Evolutionary conservation across 2,329 filamentous ascomycete genomes (phyloP).

Genomic region (Tolypocladium album): DNA sequence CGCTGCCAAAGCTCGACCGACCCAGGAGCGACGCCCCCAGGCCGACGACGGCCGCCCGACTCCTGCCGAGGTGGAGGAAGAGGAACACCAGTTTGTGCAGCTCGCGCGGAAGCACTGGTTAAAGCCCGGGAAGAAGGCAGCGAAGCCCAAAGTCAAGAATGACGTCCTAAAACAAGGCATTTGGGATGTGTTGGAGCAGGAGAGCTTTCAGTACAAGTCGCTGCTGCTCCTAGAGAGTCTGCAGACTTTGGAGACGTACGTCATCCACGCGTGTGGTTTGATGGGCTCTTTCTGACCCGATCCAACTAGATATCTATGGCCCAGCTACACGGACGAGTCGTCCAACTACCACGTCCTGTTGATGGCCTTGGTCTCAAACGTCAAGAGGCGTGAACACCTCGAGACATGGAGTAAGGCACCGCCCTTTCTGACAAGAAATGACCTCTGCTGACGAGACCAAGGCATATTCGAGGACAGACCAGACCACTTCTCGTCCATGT

Average conservation of each 20-base stretch:
- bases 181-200: slow-evolving; percentile 79
- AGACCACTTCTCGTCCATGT: slow-evolving; percentile 77
- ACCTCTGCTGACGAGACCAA: slow-evolving; percentile 20
- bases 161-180: slow-evolving; percentile 79
- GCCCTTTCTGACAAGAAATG: background rate
- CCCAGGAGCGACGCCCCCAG: slow-evolving; percentile 26
- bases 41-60: slow-evolving; percentile 32
- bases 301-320: slow-evolving; percentile 72
- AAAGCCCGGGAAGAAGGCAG: slow-evolving; percentile 46
- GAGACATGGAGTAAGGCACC: slow-evolving; percentile 65
- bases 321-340: slow-evolving; percentile 75
- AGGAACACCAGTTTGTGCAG: slow-evolving; percentile 61
- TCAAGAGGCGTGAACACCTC: slow-evolving; percentile 78
- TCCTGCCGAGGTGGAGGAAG: slow-evolving; percentile 59
- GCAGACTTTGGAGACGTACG: slow-evolving; percentile 74
- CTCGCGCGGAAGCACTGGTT: slow-evolving; percentile 83
- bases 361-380: slow-evolving; percentile 74
- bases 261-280: background rate
- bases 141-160: slow-evolving; percentile 66
- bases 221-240: slow-evolving; percentile 79
- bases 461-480: slow-evolving; percentile 67
- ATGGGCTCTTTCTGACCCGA: background rate
- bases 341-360: slow-evolving; percentile 89
- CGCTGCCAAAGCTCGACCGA: slow-evolving; percentile 25
- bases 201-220: slow-evolving; percentile 66